Percentiles rank a stretch among this genome's conserved stretches.
Evolutionary conservation across 352 stramenopile genomes (phyloP).

Genomic region (Pythium coloratum): DNA sequence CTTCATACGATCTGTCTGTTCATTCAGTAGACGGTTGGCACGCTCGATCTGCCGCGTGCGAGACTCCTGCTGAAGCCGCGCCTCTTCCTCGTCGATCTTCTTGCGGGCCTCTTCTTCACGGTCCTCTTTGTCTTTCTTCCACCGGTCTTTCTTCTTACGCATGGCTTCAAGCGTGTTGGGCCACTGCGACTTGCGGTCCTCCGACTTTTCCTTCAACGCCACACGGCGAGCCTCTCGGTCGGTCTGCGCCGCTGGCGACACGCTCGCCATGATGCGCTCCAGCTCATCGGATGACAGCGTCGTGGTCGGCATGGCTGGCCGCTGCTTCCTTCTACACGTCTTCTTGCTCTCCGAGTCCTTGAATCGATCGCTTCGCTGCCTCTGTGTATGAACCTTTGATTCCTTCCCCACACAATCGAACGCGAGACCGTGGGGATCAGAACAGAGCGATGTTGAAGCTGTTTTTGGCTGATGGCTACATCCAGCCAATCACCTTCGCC

Average conservation of each 20-base stretch:
- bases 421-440: not conserved
- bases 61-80: slow-evolving; percentile 60
- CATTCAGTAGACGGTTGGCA: slow-evolving; percentile 86
- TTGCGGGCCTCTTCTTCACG: slow-evolving; percentile 71
- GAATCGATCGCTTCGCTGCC: too few species aligned
- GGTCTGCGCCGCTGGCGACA: slow-evolving; percentile 62
- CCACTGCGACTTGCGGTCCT: slow-evolving; percentile 84
- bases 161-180: slow-evolving; percentile 92
- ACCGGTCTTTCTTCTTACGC: slow-evolving; percentile 88
- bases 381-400: not conserved
- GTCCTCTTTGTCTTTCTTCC: slow-evolving; percentile 90
- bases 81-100: slow-evolving; percentile 81
- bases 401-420: not conserved
- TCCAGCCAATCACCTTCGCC: too few species aligned
- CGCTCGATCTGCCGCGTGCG: slow-evolving; percentile 84
- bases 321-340: not conserved
- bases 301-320: slow-evolving; percentile 34
- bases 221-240: slow-evolving; percentile 64
- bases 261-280: slow-evolving; percentile 68
- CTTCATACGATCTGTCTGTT: slow-evolving; percentile 93
- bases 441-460: slow-evolving; percentile 1
- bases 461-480: slow-evolving; percentile 11
- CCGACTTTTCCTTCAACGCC: slow-evolving; percentile 73
- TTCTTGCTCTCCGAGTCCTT: too few species aligned
- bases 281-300: slow-evolving; percentile 62